Evolutionary conservation across 1,139 yeast genomes (phyloP).

Genomic region (Candida sp.): DNA sequence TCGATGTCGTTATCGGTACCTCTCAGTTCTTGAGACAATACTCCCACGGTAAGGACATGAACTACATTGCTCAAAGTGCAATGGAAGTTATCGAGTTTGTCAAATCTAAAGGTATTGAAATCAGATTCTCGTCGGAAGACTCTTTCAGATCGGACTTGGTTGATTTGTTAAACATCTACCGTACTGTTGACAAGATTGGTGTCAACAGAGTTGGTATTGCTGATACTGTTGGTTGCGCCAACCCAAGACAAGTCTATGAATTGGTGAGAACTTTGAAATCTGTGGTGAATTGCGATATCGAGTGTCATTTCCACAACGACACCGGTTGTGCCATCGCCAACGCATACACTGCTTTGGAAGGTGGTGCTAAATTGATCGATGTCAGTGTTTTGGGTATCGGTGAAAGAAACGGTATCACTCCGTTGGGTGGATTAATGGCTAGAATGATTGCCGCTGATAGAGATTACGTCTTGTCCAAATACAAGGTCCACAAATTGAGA

Average conservation of each 20-base stretch:
- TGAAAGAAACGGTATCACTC: slow-evolving; percentile 98
- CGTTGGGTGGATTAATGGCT: slow-evolving; percentile 98
- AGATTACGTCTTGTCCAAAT: slow-evolving; percentile 93
- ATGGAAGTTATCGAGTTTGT: slow-evolving; percentile 97
- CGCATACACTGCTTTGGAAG: slow-evolving; percentile 98
- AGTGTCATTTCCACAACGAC: slow-evolving; percentile 99
- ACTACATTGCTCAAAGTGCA: slow-evolving; percentile 95
- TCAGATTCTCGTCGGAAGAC: slow-evolving; percentile 96
- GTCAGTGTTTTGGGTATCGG: slow-evolving; percentile 98
- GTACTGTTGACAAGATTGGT: slow-evolving; percentile 97
- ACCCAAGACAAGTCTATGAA: slow-evolving; percentile 99
- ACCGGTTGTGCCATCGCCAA: slow-evolving; percentile 99
- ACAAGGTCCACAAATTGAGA: slow-evolving; percentile 94
- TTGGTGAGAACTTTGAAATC: slow-evolving; percentile 91
- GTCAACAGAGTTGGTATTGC: slow-evolving; percentile 99
- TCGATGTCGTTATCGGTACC: slow-evolving; percentile 98
- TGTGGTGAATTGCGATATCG: slow-evolving; percentile 96
- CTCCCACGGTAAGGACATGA: slow-evolving; percentile 99
- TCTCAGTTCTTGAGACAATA: slow-evolving; percentile 94
- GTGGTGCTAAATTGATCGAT: slow-evolving; percentile 95
- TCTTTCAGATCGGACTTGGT: slow-evolving; percentile 97
- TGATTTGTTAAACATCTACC: slow-evolving; percentile 92
- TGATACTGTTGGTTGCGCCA: slow-evolving; percentile 99
- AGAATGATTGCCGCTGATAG: slow-evolving; percentile 99
- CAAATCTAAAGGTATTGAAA: slow-evolving; percentile 96